These are phyloP conservation scores for Myxozyma geophila DNA, from an alignment of 805 yeast genomes.

Conservation along the genomic window DNA sequence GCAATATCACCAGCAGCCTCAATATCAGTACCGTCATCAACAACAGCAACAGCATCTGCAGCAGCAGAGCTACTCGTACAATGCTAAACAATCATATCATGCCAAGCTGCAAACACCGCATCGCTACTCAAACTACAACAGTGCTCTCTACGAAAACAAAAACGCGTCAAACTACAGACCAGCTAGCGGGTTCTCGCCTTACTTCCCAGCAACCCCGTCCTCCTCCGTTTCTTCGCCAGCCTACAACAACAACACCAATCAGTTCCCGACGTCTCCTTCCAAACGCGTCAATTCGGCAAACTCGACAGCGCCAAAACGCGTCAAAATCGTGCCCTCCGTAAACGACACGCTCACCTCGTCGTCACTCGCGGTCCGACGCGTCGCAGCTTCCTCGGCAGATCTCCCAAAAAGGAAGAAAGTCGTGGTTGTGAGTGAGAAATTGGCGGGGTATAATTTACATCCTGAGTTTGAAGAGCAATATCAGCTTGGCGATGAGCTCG, in stretches of 20 bases:
- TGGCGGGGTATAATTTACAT: conserved; percentile 20
- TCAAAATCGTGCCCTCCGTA: background rate
- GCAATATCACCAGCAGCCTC: conserved; percentile 8
- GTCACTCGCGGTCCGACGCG: background rate
- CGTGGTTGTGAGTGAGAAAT: conserved; percentile 24
- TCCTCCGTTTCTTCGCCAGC: background rate
- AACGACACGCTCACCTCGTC: background rate
- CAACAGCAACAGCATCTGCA: conserved; percentile 2
- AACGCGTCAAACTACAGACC: background rate
- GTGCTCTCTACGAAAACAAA: background rate
- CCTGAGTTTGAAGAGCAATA: conserved; percentile 29
- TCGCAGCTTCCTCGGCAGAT: background rate
- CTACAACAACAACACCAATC: background rate
- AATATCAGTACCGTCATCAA: background rate
- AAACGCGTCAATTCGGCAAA: conserved; percentile 10
- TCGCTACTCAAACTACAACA: background rate
- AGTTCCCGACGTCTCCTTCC: conserved; percentile 9
- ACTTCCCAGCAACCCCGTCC: background rate
- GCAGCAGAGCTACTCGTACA: background rate
- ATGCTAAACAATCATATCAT: background rate
- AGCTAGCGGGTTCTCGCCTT: background rate
- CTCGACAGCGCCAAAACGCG: conserved; percentile 1
- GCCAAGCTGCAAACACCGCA: background rate
- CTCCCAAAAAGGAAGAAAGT: conserved; percentile 16
- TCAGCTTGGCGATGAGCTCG: conserved; percentile 33